Conservation (phyloP, 148 eudicot species). For the Fagopyrum tataricum region DNA sequence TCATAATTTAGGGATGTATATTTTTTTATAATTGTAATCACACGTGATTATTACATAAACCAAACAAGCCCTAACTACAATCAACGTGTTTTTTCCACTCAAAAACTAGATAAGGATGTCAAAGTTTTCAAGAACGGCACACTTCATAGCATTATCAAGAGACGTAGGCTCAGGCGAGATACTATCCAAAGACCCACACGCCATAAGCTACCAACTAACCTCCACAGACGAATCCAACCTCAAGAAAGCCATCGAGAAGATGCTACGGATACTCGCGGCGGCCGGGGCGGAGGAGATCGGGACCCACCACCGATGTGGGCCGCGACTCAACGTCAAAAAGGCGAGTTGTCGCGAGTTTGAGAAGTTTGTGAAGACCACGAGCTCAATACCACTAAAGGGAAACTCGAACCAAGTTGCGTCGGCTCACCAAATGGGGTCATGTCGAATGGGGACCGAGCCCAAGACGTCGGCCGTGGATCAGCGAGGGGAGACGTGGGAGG, state of each 20-base stretch:
- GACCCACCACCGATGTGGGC: slow-evolving; percentile 47
- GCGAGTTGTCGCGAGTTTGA: slow-evolving; percentile 43
- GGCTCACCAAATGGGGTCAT: slow-evolving; percentile 87
- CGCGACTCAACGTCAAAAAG: slow-evolving; percentile 32
- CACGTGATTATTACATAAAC: no score
- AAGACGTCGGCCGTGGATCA: slow-evolving; percentile 47
- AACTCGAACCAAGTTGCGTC: slow-evolving; percentile 38
- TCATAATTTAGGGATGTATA: no score
- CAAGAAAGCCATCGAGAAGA: slow-evolving; percentile 40
- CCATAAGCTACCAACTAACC: slow-evolving; percentile 34
- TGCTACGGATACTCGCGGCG: slow-evolving; percentile 57
- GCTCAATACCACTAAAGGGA: slow-evolving; percentile 25
- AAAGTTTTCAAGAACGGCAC: slow-evolving; percentile 65
- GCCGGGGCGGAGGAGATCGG: slow-evolving; percentile 85
- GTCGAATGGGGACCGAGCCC: slow-evolving; percentile 55
- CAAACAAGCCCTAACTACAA: not conserved
- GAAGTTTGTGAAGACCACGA: slow-evolving; percentile 54
- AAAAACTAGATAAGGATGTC: slow-evolving; percentile 28
- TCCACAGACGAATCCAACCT: slow-evolving; percentile 31
- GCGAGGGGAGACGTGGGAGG: slow-evolving; percentile 70
- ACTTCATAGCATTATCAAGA: slow-evolving; percentile 52
- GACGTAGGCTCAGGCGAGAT: slow-evolving; percentile 51
- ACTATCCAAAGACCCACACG: slow-evolving; percentile 9
- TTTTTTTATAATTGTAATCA: no score
- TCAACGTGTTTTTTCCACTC: not conserved